Base-by-base conservation (phyloP, 2,329 filamentous ascomycete species). In the Chrysoporthe austroafricana region DNA sequence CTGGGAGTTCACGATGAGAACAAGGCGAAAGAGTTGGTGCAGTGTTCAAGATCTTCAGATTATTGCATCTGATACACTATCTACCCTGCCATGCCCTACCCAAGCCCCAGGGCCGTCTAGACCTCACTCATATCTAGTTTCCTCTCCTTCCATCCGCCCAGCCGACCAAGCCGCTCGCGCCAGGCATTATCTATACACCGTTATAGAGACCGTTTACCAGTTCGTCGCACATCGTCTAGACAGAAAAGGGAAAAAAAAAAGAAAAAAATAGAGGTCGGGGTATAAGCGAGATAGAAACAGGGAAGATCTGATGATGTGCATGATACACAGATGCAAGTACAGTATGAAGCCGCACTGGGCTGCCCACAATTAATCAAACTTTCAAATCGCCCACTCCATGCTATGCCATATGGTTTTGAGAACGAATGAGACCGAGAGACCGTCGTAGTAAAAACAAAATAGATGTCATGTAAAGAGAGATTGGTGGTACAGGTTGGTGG, bases 401-500 rank as follows among this genome's bases (percentile, higher is more conserved):
- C 42, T 44, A 61, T 46, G 59, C 21, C n/a, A n/a, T 46, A 32
- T 18, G 13, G 5, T 26, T 44, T 26, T 21, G n/a, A 36, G n/a
- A 39, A 14, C 42, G 18, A 4, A 32, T 34, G 16, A 36, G 14
- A 18, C 18, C 6, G n/a, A 2, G 5, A 46, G 8, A 32, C 11
- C 18, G 58, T 61, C 36, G 57, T 60, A 8, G n/a, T 60, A 4
- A 42, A 34, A 16, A 26, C 26, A 26, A 26, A n/a, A 26, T 18
- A 59, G n/a, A 11, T 59, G 16, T 43, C 56, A n/a, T 59, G 13
- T 44, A 13, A 46, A 46, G 26, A 18, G 32, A n/a, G 46, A 6
- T 32, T 43, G 39, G 11, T 59, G 56, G 42, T 46, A 60, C 42
- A 60, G 4, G 21, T 46, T 60, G 58, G 32, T 60, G n/a, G n/a